Percentiles rank a stretch among this genome's conserved stretches.
Evolutionary conservation across 768 basidiomycete species (phyloP).

Genomic region (Termitomyces sp.): DNA sequence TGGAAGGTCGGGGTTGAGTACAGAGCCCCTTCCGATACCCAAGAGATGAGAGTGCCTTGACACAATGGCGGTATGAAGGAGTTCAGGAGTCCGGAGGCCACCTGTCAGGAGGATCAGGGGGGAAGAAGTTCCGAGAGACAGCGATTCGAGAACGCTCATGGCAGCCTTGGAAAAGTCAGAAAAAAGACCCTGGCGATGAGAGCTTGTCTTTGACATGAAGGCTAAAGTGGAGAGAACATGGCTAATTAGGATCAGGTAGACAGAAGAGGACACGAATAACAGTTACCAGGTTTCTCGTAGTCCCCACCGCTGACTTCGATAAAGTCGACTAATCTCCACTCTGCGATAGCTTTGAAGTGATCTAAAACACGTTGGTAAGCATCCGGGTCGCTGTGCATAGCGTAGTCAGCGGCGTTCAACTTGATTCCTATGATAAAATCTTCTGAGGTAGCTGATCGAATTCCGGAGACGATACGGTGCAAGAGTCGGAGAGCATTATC

Average conservation of each 20-base stretch:
- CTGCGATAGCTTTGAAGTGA: constrained; percentile 57
- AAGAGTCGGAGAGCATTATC: constrained; percentile 54
- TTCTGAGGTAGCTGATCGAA: constrained; percentile 49
- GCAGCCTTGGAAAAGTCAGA: constrained; percentile 60
- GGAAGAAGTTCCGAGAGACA: constrained; percentile 21
- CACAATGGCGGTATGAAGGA: constrained; percentile 49
- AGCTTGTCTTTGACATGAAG: constrained; percentile 32
- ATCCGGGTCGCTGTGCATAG: constrained; percentile 23
- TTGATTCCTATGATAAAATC: constrained; percentile 78
- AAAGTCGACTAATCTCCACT: constrained; percentile 71
- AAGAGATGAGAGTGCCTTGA: constrained; percentile 65
- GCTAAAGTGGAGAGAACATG: constrained; percentile 27
- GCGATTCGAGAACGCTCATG: constrained; percentile 37
- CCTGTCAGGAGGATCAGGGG: constrained; percentile 81
- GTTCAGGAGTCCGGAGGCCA: constrained; percentile 60
- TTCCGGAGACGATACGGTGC: constrained; percentile 46
- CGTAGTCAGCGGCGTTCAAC: constrained; percentile 77
- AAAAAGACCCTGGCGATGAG: constrained; percentile 70
- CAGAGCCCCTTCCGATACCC: constrained; percentile 69
- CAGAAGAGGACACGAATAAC: background rate
- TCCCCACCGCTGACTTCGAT: constrained; percentile 88
- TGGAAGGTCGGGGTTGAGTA: constrained; percentile 62
- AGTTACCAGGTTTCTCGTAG: constrained; percentile 73
- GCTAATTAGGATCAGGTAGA: background rate
- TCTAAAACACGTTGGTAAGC: constrained; percentile 44